These are phyloP conservation scores for Starmera amethionina DNA, from an alignment of 805 yeast species.

Conservation along the genomic window DNA sequence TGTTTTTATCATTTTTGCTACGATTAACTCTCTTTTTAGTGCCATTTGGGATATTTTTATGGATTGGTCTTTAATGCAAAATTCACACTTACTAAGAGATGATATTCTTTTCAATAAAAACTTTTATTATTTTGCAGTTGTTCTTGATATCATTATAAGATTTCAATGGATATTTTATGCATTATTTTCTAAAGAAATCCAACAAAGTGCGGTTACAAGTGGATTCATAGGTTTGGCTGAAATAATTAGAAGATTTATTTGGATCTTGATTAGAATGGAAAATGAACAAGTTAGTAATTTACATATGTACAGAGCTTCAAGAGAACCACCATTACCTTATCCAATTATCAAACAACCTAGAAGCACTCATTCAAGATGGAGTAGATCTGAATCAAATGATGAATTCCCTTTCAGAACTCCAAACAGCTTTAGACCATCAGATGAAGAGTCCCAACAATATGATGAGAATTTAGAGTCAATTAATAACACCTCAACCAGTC, in stretches of 20 bases:
- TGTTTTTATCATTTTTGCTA: constrained; percentile 64
- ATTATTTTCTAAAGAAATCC: constrained; percentile 62
- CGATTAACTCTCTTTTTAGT: constrained; percentile 59
- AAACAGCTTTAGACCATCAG: background rate
- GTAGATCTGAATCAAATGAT: constrained; percentile 1
- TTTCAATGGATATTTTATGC: constrained; percentile 93
- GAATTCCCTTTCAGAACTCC: constrained; percentile 4
- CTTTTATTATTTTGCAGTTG: constrained; percentile 66
- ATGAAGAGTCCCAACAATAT: constrained; percentile 1
- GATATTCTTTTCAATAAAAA: constrained; percentile 55
- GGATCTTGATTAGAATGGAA: constrained; percentile 91
- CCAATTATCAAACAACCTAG: constrained; percentile 27
- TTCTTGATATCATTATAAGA: constrained; percentile 62
- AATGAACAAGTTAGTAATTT: constrained; percentile 94
- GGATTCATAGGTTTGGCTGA: constrained; percentile 80
- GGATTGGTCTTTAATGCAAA: constrained; percentile 91
- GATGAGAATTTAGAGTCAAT: constrained; percentile 1
- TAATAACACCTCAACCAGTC: background rate
- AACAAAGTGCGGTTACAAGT: constrained; percentile 82
- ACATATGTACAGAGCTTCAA: constrained; percentile 72
- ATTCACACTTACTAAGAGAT: constrained; percentile 55
- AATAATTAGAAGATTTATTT: constrained; percentile 69
- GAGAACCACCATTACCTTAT: constrained; percentile 83
- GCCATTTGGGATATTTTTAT: constrained; percentile 83
- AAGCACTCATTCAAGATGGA: constrained; percentile 11